Percentiles rank a stretch among this genome's conserved stretches.
These are phyloP conservation scores for Candida mesenterica DNA, from an alignment of 1,139 yeast genomes.

Conservation along the genomic window DNA sequence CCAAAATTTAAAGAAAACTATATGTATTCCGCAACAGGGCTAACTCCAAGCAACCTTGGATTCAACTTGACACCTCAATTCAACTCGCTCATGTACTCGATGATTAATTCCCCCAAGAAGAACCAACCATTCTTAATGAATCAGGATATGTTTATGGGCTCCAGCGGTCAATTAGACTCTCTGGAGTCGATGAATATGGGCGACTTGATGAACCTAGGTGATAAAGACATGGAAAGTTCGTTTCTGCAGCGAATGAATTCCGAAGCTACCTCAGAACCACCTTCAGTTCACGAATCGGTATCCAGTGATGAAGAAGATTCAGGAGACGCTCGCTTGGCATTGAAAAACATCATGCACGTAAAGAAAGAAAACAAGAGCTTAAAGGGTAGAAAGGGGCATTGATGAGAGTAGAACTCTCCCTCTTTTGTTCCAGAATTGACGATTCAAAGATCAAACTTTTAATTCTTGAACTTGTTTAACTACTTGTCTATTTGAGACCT, in stretches of 20 bases:
- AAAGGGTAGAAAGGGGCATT: too few relatives aligned
- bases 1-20: slow-evolving; percentile 37
- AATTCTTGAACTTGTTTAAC: too few relatives aligned
- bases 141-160: slow-evolving; percentile 30
- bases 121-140: slow-evolving; percentile 22
- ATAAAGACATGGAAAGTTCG: not conserved
- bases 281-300: not conserved
- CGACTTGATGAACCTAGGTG: slow-evolving; percentile 8
- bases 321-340: slow-evolving; percentile 43
- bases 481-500: too few relatives aligned
- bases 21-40: slow-evolving; percentile 29
- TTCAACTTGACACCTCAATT: slow-evolving; percentile 46
- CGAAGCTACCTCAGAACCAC: not conserved
- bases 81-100: slow-evolving; percentile 42
- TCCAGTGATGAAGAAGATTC: slow-evolving; percentile 24
- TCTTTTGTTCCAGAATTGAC: too few relatives aligned
- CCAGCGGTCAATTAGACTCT: slow-evolving; percentile 10
- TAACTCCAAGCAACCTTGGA: slow-evolving; percentile 28
- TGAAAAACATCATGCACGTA: slow-evolving; percentile 39
- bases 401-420: too few relatives aligned
- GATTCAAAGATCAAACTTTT: too few relatives aligned
- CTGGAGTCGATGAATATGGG: slow-evolving; percentile 5
- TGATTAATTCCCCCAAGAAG: slow-evolving; percentile 32
- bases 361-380: slow-evolving; percentile 17
- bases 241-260: not conserved